phyloP scores from a whole-genome alignment of 495 filamentous ascomycete species.

The Lasiosphaeria miniovina region DNA sequence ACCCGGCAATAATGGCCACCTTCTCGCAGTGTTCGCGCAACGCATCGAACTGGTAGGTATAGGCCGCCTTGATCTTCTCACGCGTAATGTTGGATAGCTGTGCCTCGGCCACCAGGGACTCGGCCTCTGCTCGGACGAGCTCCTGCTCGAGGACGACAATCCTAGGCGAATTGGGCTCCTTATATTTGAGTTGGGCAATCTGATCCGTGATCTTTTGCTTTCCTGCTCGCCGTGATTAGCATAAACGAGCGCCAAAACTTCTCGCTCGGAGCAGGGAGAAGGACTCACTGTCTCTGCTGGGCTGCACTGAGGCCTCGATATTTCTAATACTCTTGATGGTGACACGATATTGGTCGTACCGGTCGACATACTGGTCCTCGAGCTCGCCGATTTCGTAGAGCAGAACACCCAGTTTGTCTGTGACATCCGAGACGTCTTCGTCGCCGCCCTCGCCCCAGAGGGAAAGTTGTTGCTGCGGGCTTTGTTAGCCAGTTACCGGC shows the following conservation, averaged over 20 bases:
- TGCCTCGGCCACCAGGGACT: constrained; percentile 95
- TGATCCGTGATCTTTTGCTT: constrained; percentile 99
- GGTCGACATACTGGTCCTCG: constrained; percentile 95
- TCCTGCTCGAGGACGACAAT: constrained; percentile 98
- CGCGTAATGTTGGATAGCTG: constrained; percentile 98
- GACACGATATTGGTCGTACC: constrained; percentile 98
- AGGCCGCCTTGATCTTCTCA: constrained; percentile 97
- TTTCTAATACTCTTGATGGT: constrained; percentile 99
- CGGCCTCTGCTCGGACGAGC: constrained; percentile 95
- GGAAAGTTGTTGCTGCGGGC: constrained; percentile 85
- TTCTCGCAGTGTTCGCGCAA: constrained; percentile 98
- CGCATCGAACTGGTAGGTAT: constrained; percentile 97
- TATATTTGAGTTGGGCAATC: constrained; percentile 98
- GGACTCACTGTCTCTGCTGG: constrained; percentile 86
- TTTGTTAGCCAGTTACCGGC: background rate
- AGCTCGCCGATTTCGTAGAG: constrained; percentile 98
- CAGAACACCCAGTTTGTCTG: constrained; percentile 95
- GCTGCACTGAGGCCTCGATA: constrained; percentile 97
- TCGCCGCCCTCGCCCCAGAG: constrained; percentile 96
- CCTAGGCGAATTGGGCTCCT: constrained; percentile 95
- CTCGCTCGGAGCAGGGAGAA: background rate
- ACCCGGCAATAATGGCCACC: constrained; percentile 94
- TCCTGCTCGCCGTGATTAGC: constrained; percentile 47
- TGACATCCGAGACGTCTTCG: constrained; percentile 97
- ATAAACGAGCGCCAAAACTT: background rate